Evolutionary conservation across 768 basidiomycete genomes (phyloP), one percentile per base, ranked within the genome.

Genomic region (Leccinum boreale): DNA sequence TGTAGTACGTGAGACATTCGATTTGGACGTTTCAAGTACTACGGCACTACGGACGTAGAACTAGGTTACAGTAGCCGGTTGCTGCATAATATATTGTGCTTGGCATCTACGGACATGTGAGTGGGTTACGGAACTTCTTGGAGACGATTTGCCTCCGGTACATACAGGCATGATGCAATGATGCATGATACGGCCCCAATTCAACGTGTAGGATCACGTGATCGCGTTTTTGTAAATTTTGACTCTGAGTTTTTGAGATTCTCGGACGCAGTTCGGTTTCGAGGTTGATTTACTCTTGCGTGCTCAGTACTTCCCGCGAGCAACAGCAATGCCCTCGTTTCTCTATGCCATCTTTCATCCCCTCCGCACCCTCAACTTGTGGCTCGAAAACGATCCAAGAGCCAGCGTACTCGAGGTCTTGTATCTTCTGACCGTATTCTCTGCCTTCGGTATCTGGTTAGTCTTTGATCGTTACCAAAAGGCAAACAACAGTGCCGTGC

Each of bases 371-470:
- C 75, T 80, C 58, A 81, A 78, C 59, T 65, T 82, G 47, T 73
- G 72, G 75, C 69, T 76, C 21, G 80, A 79, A 62, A 75, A 78
- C 57, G 80, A 81, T 57, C 76, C 75, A 33, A 81, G 76, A 62
- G 72, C 78, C 63, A 70, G 70, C n/a, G 76, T 81, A 14, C 72
- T 85, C 53, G 87, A 88, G 72, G 77, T 87, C 50, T 60, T 89
- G 51, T 89, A 87, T 73, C 80, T 85, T 31, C 75, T 90, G 24
- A 80, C 85, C 2, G 68, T 85, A 28, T 90, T 89, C 76, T 84
- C 91, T 61, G 88, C 82, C 39, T 77, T 89, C 58, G 90, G 91
- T 45, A 90, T 93, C 59, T 92, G 85, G 78, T 78, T 92, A 26
- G 87, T 93, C 47, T 81, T 86, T 64, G 77, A 84, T 74, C 84